phyloP scores from a whole-genome alignment of 1,284 basidiomycete genomes.

The Naganishia albida region DNA sequence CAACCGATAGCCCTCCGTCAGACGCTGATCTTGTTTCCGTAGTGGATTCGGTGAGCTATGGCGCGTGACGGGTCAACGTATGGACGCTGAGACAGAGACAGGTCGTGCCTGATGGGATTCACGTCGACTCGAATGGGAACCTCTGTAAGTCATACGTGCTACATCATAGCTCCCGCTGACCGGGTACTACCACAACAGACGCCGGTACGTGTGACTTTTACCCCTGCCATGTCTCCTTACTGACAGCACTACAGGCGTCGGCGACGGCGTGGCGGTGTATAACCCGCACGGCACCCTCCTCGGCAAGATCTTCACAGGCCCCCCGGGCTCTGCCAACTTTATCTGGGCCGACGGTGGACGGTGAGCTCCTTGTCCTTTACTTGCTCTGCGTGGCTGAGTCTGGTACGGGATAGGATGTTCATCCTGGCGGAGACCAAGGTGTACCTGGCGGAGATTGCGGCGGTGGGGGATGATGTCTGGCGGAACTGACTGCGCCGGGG shows the following conservation, averaged over 20 bases:
- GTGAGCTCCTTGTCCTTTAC: conserved; percentile 32
- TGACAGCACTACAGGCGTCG: conserved; percentile 57
- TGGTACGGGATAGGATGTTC: conserved; percentile 59
- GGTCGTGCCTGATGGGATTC: conserved; percentile 51
- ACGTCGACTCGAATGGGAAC: conserved; percentile 65
- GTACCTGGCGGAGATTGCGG: conserved; percentile 64
- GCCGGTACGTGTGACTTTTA: too few species aligned
- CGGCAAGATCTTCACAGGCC: conserved; percentile 71
- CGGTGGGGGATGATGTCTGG: conserved; percentile 40
- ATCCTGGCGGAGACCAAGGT: conserved; percentile 69
- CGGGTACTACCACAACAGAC: neutral
- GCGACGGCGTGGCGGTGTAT: conserved; percentile 75
- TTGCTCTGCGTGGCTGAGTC: neutral
- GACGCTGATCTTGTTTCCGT: neutral
- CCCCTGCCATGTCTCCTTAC: neutral
- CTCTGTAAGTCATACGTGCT: conserved; percentile 56
- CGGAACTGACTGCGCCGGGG: conserved; percentile 3
- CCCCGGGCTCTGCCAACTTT: conserved; percentile 61
- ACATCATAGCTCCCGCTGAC: neutral
- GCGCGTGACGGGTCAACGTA: neutral
- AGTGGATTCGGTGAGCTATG: conserved; percentile 1
- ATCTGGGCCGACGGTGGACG: conserved; percentile 31
- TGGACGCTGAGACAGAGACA: neutral
- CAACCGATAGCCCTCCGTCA: neutral
- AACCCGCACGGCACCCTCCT: conserved; percentile 64